Conservation (phyloP, 768 basidiomycete species). For the Hypholoma sublateritium region DNA sequence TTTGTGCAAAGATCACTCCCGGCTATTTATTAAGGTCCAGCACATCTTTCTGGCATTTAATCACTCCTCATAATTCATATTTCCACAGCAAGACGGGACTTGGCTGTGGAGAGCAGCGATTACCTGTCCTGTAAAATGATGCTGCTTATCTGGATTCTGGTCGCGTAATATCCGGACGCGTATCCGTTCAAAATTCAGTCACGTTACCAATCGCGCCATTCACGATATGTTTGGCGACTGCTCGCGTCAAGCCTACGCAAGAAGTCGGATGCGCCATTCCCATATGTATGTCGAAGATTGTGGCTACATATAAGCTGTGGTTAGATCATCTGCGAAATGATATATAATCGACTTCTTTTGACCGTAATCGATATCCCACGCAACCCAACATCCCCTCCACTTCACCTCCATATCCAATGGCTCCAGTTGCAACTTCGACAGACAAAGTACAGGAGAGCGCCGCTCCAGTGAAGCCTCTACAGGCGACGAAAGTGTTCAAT, state of each 20-base stretch:
- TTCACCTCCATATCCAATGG: conserved; percentile 31
- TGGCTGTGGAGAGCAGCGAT: too few species aligned
- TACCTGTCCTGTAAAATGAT: too few species aligned
- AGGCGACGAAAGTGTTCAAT: conserved; percentile 41
- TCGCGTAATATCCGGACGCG: background rate
- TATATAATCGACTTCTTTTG: background rate
- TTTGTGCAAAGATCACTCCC: background rate
- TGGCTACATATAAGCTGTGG: background rate
- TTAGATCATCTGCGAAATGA: too few species aligned
- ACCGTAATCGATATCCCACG: background rate
- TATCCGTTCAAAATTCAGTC: conserved; percentile 5
- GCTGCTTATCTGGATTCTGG: too few species aligned
- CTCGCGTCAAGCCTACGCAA: conserved; percentile 22
- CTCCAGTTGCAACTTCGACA: conserved; percentile 48
- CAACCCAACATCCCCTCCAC: background rate
- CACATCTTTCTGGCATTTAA: too few species aligned
- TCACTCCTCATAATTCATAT: too few species aligned
- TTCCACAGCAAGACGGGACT: too few species aligned
- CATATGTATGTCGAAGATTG: conserved; percentile 4
- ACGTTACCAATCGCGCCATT: conserved; percentile 23
- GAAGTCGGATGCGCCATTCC: conserved; percentile 10
- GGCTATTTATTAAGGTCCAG: too few species aligned
- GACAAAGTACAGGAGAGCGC: conserved; percentile 10
- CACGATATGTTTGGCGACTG: conserved; percentile 15
- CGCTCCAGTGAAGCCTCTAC: conserved; percentile 15